phyloP scores from a whole-genome alignment of 768 basidiomycete species.

The Kockovaella imperatae region DNA sequence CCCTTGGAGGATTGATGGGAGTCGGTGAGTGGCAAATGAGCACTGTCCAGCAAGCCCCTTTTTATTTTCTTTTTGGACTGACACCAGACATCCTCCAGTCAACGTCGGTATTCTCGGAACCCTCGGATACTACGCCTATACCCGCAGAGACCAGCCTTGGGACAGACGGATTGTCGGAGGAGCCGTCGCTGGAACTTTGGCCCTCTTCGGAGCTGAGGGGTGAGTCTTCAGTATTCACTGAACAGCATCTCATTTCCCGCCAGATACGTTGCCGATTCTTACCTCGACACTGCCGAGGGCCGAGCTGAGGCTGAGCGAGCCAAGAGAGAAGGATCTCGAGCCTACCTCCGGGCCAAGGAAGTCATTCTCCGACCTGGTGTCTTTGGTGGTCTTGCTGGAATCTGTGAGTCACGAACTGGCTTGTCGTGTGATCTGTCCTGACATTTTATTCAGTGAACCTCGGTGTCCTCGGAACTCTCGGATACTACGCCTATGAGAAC shows the following conservation, averaged over 20 bases:
- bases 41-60: neutral
- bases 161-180: slow-evolving; percentile 40
- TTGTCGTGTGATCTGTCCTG: neutral
- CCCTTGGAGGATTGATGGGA: slow-evolving; percentile 65
- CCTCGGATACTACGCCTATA: slow-evolving; percentile 59
- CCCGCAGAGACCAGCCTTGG: slow-evolving; percentile 51
- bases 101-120: slow-evolving; percentile 64
- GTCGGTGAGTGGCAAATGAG: slow-evolving; percentile 50
- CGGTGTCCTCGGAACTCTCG: slow-evolving; percentile 52
- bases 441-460: slow-evolving; percentile 52
- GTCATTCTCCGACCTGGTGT: slow-evolving; percentile 59
- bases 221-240: slow-evolving; percentile 8
- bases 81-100: slow-evolving; percentile 50
- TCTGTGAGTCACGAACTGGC: slow-evolving; percentile 47
- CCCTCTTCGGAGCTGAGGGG: slow-evolving; percentile 42
- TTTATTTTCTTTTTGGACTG: neutral
- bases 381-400: slow-evolving; percentile 58
- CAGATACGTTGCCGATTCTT: slow-evolving; percentile 60
- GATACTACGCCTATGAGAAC: slow-evolving; percentile 58
- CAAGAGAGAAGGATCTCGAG: slow-evolving; percentile 48
- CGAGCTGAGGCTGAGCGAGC: slow-evolving; percentile 55
- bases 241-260: neutral
- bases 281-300: slow-evolving; percentile 56
- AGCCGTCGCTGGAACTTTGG: slow-evolving; percentile 36
- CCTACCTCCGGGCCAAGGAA: slow-evolving; percentile 56